Evolutionary conservation across 352 stramenopile species (phyloP).

Genomic region (Phytophthora megakarya): DNA sequence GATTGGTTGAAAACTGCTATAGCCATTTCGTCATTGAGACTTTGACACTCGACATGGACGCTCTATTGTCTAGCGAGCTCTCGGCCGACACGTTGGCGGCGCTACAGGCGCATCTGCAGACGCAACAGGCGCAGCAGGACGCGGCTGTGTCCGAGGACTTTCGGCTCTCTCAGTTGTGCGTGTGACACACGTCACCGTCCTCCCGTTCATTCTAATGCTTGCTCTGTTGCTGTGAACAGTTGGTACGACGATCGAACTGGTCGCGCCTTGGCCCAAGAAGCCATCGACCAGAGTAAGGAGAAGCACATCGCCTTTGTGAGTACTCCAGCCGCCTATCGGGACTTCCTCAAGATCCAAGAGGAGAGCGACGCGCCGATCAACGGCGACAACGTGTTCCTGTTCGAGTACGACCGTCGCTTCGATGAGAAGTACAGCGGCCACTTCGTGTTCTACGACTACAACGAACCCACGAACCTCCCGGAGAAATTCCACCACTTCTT

Average conservation of each 20-base stretch:
- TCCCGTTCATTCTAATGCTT: background rate
- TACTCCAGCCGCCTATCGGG: constrained; percentile 51
- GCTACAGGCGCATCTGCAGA: constrained; percentile 53
- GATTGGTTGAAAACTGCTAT: constrained; percentile 29
- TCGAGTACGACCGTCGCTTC: constrained; percentile 63
- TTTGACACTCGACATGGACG: constrained; percentile 25
- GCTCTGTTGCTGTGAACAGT: constrained; percentile 22
- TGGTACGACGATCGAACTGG: constrained; percentile 63
- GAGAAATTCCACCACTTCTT: constrained; percentile 63
- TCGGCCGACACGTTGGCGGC: constrained; percentile 57
- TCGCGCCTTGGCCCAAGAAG: constrained; percentile 50
- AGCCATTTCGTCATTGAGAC: constrained; percentile 7
- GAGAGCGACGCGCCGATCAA: constrained; percentile 37
- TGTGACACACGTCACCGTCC: background rate
- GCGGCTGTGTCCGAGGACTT: constrained; percentile 55
- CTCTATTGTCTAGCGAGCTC: constrained; percentile 50
- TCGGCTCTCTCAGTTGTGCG: constrained; percentile 60
- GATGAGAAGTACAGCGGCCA: constrained; percentile 55
- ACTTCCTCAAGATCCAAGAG: constrained; percentile 47
- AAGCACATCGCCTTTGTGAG: constrained; percentile 58
- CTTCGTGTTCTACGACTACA: constrained; percentile 71
- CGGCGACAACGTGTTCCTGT: constrained; percentile 52
- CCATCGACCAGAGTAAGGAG: constrained; percentile 57
- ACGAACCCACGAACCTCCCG: constrained; percentile 50
- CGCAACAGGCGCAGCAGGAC: constrained; percentile 45